Evolutionary conservation across 495 filamentous ascomycete genomes (phyloP), one percentile per base, ranked within the genome.

Genomic region (Daldinia loculata): DNA sequence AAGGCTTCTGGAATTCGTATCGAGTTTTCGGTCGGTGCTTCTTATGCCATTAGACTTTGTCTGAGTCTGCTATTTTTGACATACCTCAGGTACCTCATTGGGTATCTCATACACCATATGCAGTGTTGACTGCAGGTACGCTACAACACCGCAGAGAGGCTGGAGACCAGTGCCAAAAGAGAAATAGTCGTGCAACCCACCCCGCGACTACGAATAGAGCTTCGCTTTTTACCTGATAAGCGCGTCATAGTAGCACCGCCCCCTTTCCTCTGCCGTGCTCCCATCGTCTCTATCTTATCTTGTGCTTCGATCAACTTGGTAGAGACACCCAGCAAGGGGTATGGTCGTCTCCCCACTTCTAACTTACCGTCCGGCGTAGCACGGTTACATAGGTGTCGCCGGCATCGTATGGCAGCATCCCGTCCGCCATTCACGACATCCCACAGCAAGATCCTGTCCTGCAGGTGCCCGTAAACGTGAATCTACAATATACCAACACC

Each of bases 371-470:
- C 59, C 58, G 53, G 26, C 22, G 19, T 48, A 43, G 15, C 26
- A 52, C 59, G 4, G 15, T 60, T 19, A 32, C 56, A 59, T 32
- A 17, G 5, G 19, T 48, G 43, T 22, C 52, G 29, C 52, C 55
- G 36, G 45, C 36, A 59, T 32, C 22, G 39, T 45, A 56, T 26
- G 19, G 43, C 53, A 19, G n/a, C 30, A 22, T 53, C 29, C 27
- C 12, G 41, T 15, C 61, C 14, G 34, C 45, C 43, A 57, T 53
- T 38, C 26, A 43, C 45, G 14, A 53, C 30, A 32, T 50, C 6
- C 17, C 32, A 2, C 50, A 22, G 61, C 56, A 56, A 71, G 68
- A 71, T 71, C 57, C 51, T 64, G 60, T 41, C 27, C 52, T 59
- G 43, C 32, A 38, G 3, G 29, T 43, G 19, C 11, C 60, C 55